Percentiles rank a stretch among this genome's conserved stretches.
Conservation (phyloP, 768 basidiomycete species). For the Mycena galopus region DNA sequence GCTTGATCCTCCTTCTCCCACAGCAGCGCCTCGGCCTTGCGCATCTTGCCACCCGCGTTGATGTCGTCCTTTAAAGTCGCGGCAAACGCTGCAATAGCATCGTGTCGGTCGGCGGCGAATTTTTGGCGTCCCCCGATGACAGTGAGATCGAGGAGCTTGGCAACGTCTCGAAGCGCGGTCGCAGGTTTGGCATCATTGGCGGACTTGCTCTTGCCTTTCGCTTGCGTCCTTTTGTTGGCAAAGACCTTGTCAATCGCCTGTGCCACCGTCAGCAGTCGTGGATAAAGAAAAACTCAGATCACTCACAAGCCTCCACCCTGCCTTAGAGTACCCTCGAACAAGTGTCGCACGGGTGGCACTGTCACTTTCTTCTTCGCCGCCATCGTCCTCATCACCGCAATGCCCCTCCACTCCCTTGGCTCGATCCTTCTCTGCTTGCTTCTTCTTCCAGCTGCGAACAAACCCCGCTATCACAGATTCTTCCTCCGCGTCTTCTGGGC, state of each 20-base stretch:
- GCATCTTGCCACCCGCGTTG: constrained; percentile 28
- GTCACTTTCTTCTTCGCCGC: not conserved
- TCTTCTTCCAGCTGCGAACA: too few species aligned
- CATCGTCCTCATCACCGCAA: not conserved
- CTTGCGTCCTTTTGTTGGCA: constrained; percentile 19
- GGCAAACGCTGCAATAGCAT: not conserved
- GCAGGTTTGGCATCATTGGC: not conserved
- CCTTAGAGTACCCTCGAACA: constrained; percentile 9
- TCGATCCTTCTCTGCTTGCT: not conserved
- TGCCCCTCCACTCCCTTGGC: not conserved
- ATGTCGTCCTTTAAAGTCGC: not conserved
- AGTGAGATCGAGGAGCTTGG: not conserved
- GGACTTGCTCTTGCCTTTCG: not conserved
- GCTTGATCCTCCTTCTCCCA: constrained; percentile 28
- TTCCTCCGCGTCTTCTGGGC: too few species aligned
- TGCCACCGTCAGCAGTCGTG: not conserved
- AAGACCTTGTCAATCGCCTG: constrained; percentile 30
- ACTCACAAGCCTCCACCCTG: constrained; percentile 17
- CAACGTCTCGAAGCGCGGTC: not conserved
- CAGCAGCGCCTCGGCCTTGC: constrained; percentile 14
- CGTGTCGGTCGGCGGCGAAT: constrained; percentile 12
- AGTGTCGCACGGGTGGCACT: not conserved
- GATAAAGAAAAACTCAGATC: not conserved
- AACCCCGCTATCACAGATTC: too few species aligned
- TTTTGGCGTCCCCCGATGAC: constrained; percentile 11